phyloP scores from a whole-genome alignment of 1,284 basidiomycete species.

The Malassezia brasiliensis region DNA sequence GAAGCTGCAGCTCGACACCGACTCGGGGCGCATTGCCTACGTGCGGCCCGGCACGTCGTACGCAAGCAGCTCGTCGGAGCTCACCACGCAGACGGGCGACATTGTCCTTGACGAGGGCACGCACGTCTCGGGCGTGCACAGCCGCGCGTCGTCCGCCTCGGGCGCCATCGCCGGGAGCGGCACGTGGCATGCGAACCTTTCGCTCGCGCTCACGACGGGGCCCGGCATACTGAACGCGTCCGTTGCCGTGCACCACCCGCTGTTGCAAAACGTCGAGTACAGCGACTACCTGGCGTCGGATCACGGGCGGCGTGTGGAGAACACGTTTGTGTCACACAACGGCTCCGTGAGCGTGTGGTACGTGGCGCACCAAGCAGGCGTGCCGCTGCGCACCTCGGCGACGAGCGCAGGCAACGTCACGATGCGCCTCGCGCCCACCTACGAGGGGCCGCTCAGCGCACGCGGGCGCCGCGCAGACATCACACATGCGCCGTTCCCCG shows the following conservation, averaged over 20 bases:
- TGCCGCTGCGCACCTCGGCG: slow-evolving; percentile 23
- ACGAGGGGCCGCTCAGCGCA: neutral
- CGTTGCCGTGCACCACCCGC: slow-evolving; percentile 24
- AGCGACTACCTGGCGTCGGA: slow-evolving; percentile 18
- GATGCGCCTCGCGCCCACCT: neutral
- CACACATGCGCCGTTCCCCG: neutral
- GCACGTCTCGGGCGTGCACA: neutral
- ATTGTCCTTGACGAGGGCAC: neutral
- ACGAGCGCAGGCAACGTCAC: neutral
- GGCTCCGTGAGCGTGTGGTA: slow-evolving; percentile 26
- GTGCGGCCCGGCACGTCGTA: neutral
- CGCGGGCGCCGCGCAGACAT: neutral
- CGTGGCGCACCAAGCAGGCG: slow-evolving; percentile 18
- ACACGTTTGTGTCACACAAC: slow-evolving; percentile 21
- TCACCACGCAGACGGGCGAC: neutral
- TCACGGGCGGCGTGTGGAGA: slow-evolving; percentile 20
- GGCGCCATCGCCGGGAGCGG: slow-evolving; percentile 6
- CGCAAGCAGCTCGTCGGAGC: neutral
- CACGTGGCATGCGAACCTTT: slow-evolving; percentile 23
- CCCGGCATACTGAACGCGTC: slow-evolving; percentile 25
- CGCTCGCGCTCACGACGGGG: slow-evolving; percentile 19
- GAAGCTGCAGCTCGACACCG: neutral
- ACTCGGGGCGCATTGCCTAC: neutral
- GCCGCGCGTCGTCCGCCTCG: neutral
- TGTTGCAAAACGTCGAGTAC: slow-evolving; percentile 11